These are phyloP conservation scores for Epichloe sibirici DNA, from an alignment of 2,329 filamentous ascomycete genomes.

Conservation along the genomic window DNA sequence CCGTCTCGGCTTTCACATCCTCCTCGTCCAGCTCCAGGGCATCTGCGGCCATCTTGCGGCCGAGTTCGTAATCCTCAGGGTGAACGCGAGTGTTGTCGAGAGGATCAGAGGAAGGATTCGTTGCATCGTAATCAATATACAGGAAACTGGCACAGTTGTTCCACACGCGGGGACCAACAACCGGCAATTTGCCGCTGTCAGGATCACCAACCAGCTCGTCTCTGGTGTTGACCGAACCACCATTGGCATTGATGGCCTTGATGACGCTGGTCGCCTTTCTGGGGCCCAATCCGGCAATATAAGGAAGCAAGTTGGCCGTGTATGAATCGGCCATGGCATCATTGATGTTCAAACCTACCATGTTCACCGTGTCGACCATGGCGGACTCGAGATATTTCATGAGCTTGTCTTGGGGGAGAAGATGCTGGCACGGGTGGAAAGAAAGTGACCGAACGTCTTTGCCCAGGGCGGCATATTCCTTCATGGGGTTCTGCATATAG, in stretches of 20 bases:
- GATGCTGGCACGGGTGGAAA: slow-evolving; percentile 82
- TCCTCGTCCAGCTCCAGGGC: slow-evolving; percentile 94
- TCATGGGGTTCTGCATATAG: slow-evolving; percentile 91
- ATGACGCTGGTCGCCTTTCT: slow-evolving; percentile 68
- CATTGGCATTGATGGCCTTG: slow-evolving; percentile 81
- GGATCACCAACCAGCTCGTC: slow-evolving; percentile 83
- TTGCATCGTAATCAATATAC: slow-evolving; percentile 77
- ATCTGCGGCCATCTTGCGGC: slow-evolving; percentile 96
- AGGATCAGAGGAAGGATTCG: slow-evolving; percentile 73
- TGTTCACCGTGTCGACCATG: slow-evolving; percentile 96
- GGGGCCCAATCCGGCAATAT: slow-evolving; percentile 80
- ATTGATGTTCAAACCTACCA: slow-evolving; percentile 90
- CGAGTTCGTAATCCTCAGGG: slow-evolving; percentile 95
- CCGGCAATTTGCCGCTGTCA: slow-evolving; percentile 62
- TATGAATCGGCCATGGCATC: slow-evolving; percentile 74
- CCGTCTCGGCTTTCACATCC: slow-evolving; percentile 87
- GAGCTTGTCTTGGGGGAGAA: slow-evolving; percentile 79
- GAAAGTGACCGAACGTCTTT: slow-evolving; percentile 76
- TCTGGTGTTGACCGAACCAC: slow-evolving; percentile 70
- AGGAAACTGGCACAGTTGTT: slow-evolving; percentile 96
- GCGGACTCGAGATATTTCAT: slow-evolving; percentile 82
- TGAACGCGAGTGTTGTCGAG: slow-evolving; percentile 95
- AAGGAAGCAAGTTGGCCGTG: slow-evolving; percentile 78
- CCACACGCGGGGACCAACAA: slow-evolving; percentile 84
- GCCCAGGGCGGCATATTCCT: slow-evolving; percentile 88